Evolutionary conservation across 225 moss, liverwort and hornwort genomes (phyloP).

Genomic region (Marchantia paleacea): DNA sequence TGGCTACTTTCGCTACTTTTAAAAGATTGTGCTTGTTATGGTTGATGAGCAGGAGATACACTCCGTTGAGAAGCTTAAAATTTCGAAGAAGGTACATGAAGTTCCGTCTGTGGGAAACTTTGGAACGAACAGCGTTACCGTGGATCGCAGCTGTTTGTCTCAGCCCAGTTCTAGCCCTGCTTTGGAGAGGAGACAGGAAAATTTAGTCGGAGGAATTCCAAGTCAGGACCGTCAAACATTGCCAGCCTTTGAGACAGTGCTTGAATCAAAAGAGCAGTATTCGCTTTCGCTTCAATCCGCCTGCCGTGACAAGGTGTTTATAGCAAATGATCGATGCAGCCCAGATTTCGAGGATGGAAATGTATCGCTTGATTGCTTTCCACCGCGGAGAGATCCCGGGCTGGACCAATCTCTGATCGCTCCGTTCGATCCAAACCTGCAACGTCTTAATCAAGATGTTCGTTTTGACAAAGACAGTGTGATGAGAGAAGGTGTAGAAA

Average conservation of each 20-base stretch:
- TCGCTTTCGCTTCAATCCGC: neutral
- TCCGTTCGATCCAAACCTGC: neutral
- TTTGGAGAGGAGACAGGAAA: neutral
- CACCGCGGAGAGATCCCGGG: neutral
- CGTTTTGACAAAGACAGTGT: no score
- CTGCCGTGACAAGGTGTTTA: neutral
- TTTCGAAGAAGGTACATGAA: neutral
- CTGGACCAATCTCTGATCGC: neutral
- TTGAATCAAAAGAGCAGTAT: neutral
- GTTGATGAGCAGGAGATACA: conserved; percentile 4
- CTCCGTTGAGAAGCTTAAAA: neutral
- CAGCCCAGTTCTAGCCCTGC: neutral
- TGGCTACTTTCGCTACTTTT: neutral
- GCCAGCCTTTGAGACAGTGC: neutral
- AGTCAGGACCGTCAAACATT: neutral
- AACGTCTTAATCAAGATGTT: neutral
- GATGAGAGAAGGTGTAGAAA: neutral
- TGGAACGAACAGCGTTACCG: neutral
- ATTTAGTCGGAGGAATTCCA: neutral
- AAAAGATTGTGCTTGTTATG: neutral
- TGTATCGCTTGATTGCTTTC: neutral
- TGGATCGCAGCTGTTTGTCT: neutral
- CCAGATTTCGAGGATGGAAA: neutral
- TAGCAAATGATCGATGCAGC: neutral
- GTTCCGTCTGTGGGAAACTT: neutral